Conservation (phyloP, 169 alveolate species). For the Eimeria tenella region DNA sequence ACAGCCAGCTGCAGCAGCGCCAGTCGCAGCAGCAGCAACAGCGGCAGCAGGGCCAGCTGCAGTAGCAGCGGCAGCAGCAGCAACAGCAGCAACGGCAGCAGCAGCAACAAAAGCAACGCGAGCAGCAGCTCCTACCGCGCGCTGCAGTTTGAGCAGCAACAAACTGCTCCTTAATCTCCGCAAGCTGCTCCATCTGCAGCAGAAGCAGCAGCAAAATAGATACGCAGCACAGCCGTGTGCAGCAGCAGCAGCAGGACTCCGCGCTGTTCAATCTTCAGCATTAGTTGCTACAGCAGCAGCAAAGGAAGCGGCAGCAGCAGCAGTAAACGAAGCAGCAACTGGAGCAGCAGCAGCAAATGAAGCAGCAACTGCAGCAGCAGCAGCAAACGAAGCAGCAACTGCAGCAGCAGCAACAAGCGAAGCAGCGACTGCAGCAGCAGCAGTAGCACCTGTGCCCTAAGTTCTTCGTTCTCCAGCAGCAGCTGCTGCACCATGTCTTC, state of each 20-base stretch:
- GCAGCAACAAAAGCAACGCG: background rate
- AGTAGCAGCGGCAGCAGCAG: background rate
- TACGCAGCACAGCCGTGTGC: background rate
- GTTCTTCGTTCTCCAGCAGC: conserved; percentile 71
- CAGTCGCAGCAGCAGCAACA: background rate
- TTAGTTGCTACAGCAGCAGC: background rate
- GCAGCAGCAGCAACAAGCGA: background rate
- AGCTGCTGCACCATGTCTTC: conserved; percentile 74
- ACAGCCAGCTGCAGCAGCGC: background rate
- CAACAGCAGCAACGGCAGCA: conserved; percentile 4
- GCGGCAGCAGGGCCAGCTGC: background rate
- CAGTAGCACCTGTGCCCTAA: conserved; percentile 64
- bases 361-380: background rate
- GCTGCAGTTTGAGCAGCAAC: background rate
- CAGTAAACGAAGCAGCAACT: background rate
- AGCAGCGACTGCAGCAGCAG: conserved; percentile 31
- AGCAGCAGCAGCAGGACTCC: background rate
- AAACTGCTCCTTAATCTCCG: conserved; percentile 1
- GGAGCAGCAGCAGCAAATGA: background rate
- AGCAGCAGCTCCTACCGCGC: conserved; percentile 21
- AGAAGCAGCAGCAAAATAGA: conserved; percentile 34
- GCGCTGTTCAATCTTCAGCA: background rate
- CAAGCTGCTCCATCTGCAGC: conserved; percentile 32
- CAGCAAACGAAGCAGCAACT: background rate
- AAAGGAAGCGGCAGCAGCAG: background rate